phyloP scores from a whole-genome alignment of 345 rosid species.

The Noccaea bulbosa region DNA sequence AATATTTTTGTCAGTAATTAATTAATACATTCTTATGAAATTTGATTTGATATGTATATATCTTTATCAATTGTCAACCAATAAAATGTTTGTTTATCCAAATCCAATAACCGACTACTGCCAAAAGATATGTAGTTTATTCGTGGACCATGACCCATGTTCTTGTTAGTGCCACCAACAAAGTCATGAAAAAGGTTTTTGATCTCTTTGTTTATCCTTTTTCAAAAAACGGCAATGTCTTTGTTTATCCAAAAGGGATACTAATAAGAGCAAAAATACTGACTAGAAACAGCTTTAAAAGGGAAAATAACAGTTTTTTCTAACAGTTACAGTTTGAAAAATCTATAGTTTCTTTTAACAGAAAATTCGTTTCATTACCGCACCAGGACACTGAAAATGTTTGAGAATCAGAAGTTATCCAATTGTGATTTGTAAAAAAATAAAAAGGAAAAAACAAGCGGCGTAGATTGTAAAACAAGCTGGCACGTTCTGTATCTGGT shows the following conservation, averaged over 20 bases:
- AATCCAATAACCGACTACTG: conserved; percentile 23
- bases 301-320: neutral
- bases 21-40: too few species aligned
- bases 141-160: conserved; percentile 18
- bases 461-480: conserved; percentile 39
- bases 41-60: too few species aligned
- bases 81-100: conserved; percentile 14
- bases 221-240: neutral
- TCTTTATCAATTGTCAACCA: conserved; percentile 1
- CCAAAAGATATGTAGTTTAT: neutral
- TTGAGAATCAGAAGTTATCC: conserved; percentile 10
- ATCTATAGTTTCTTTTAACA: conserved; percentile 2
- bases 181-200: neutral
- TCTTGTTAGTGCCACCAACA: conserved; percentile 28
- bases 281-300: neutral
- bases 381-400: neutral
- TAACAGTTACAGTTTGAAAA: neutral
- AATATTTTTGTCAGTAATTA: too few species aligned
- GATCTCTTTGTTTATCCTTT: neutral
- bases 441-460: neutral
- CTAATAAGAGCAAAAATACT: neutral
- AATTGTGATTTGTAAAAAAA: conserved; percentile 18
- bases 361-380: neutral
- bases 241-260: conserved; percentile 3
- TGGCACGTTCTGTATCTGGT: conserved; percentile 42